Evolutionary conservation across 768 basidiomycete genomes (phyloP).

Genomic region (Mycena epipterygia): DNA sequence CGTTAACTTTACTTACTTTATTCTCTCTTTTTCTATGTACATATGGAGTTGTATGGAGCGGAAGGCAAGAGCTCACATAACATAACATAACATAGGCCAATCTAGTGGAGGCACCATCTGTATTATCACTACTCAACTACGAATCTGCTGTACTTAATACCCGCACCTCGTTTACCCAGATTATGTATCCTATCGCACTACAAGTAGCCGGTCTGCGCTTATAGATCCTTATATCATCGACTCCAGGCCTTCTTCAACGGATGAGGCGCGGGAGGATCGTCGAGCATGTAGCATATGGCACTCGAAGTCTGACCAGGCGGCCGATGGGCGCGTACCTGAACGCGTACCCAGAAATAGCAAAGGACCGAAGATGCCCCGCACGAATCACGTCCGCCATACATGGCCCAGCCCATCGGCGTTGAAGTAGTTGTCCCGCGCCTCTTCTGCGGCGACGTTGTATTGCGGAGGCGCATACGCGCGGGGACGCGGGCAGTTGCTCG

Average conservation of each 20-base stretch:
- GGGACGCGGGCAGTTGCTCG: constrained; percentile 23
- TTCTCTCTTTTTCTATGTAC: neutral
- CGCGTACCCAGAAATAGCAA: neutral
- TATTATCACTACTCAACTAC: constrained; percentile 13
- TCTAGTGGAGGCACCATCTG: constrained; percentile 2
- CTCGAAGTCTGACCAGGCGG: neutral
- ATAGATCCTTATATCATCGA: neutral
- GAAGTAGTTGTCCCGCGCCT: constrained; percentile 30
- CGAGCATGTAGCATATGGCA: too few species aligned
- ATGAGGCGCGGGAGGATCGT: too few species aligned
- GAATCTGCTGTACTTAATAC: constrained; percentile 20
- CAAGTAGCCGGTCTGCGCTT: constrained; percentile 2
- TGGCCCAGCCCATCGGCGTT: constrained; percentile 30
- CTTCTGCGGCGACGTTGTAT: constrained; percentile 29
- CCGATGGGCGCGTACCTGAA: too few species aligned
- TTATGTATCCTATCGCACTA: constrained; percentile 20
- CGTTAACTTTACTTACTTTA: neutral
- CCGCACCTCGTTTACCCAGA: too few species aligned
- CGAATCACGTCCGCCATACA: constrained; percentile 30
- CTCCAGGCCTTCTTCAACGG: too few species aligned
- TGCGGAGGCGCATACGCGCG: constrained; percentile 34
- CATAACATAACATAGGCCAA: neutral
- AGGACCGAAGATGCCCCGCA: neutral
- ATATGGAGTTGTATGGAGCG: neutral
- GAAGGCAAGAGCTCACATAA: neutral